Conservation (phyloP, 495 filamentous ascomycete genomes). For the Bathelium albidoporum region DNA sequence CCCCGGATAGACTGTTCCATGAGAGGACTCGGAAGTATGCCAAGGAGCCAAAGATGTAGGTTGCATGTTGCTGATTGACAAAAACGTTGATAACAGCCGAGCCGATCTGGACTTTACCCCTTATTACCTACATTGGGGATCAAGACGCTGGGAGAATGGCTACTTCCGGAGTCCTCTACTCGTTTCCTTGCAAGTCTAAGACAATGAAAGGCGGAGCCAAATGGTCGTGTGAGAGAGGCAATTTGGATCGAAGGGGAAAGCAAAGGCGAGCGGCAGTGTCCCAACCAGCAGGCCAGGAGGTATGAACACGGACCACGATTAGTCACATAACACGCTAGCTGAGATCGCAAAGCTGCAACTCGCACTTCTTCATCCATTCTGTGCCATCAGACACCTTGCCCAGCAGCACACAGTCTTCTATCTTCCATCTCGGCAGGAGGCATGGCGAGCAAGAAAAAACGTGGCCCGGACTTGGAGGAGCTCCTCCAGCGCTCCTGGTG, state of each 20-base stretch:
- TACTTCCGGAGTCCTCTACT: no score
- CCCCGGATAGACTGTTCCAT: constrained; percentile 18
- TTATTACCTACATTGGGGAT: no score
- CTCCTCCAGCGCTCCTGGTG: constrained; percentile 85
- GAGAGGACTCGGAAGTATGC: constrained; percentile 17
- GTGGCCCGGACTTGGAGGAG: constrained; percentile 79
- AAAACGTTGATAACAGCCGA: no score
- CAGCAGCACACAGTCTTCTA: background rate
- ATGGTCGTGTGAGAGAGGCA: no score
- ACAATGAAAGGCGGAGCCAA: no score
- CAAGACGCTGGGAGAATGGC: no score
- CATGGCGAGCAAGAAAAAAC: constrained; percentile 76
- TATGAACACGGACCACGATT: background rate
- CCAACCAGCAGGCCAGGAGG: background rate
- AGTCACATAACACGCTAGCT: background rate
- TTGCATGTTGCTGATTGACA: constrained; percentile 14
- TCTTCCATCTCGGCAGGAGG: constrained; percentile 7
- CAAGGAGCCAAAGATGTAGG: constrained; percentile 14
- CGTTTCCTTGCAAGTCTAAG: no score
- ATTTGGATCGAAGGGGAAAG: no score
- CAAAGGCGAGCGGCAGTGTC: no score
- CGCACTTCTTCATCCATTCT: background rate
- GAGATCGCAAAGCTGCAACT: background rate
- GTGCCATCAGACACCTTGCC: background rate
- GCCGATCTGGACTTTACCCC: no score